phyloP scores from a whole-genome alignment of 352 stramenopile species.

The Phytopythium oedochilum region DNA sequence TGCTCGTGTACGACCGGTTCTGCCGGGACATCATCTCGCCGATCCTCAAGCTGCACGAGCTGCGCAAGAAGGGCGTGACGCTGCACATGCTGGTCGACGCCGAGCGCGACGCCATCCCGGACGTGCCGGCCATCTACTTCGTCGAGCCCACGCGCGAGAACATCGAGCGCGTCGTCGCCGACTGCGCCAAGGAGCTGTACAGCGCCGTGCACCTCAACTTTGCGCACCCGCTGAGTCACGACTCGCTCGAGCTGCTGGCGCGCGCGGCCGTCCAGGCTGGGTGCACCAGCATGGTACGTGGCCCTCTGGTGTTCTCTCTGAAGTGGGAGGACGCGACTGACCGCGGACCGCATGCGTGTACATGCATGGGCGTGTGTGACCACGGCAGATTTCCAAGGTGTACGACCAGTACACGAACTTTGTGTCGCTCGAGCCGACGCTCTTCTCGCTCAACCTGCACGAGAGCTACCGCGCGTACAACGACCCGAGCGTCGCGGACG shows the following conservation, averaged over 20 bases:
- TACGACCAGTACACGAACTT: conserved; percentile 98
- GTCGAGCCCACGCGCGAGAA: conserved; percentile 94
- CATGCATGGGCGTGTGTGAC: conserved; percentile 4
- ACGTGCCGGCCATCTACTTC: conserved; percentile 98
- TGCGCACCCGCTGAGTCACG: conserved; percentile 80
- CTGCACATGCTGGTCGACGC: conserved; percentile 95
- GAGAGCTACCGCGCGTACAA: conserved; percentile 95
- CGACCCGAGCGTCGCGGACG: conserved; percentile 70
- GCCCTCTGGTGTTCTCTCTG: no score
- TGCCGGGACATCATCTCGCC: conserved; percentile 97
- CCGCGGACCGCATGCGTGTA: neutral
- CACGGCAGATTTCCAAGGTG: conserved; percentile 86
- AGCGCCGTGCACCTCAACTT: conserved; percentile 94
- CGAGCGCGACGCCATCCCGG: conserved; percentile 94
- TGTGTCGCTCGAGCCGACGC: conserved; percentile 91
- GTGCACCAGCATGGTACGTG: conserved; percentile 82
- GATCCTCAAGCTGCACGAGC: conserved; percentile 95
- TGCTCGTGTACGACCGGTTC: conserved; percentile 96
- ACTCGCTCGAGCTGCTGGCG: conserved; percentile 86
- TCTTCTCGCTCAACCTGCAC: conserved; percentile 93
- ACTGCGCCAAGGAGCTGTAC: conserved; percentile 94
- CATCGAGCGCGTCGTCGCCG: conserved; percentile 91
- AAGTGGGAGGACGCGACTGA: neutral
- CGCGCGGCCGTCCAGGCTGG: conserved; percentile 65
- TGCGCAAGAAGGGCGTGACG: conserved; percentile 95